Base-by-base conservation (phyloP, 805 yeast genomes). In the Teunomyces kruisii region DNA sequence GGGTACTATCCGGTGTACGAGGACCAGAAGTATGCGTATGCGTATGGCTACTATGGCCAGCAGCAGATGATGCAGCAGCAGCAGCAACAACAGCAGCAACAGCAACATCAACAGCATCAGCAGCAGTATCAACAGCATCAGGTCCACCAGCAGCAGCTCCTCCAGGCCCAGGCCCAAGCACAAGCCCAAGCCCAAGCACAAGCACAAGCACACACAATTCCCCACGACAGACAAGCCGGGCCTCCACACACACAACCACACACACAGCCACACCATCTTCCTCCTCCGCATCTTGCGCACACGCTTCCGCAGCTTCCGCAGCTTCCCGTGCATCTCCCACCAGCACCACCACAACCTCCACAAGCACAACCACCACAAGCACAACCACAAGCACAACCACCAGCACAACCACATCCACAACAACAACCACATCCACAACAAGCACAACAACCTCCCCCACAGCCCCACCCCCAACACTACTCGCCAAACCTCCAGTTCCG, bases 401-500 rank as follows among this genome's bases (percentile, higher is more conserved):
- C 14, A 6, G 22, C 29, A 12, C 40, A 28, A 17, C 29, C 44
- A 42, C 42, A 7, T 3, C 44, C 45, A 36, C 22, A 24, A 10
- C 31, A 38, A 26, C 22, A 40, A 10, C 35, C 38, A 10, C 31
- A 37, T 10, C 39, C 41, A 13, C 42, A 13, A 28, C 30, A 17
- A 13, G 9, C 37, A 13, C 43, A 12, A 10, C 30, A 30, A 14
- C 44, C 39, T 32, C 6, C 6, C 37, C 42, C 38, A 37, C 14
- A 38, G 26, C 30, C 44, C 30, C 48, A 49, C 16, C 51, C 52
- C 13, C 59, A 55, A 40, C 57, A 61, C 40, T 57, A 58, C 43
- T 53, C 61, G 7, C 64, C 67, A 6, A 55, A 53, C 42, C 50
- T 65, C 17, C 68, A 64, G 43, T 68, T 68, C 53, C 52, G 72